Evolutionary conservation across 2,329 filamentous ascomycete species (phyloP).

Genomic region (Sarocladium oryzae): DNA sequence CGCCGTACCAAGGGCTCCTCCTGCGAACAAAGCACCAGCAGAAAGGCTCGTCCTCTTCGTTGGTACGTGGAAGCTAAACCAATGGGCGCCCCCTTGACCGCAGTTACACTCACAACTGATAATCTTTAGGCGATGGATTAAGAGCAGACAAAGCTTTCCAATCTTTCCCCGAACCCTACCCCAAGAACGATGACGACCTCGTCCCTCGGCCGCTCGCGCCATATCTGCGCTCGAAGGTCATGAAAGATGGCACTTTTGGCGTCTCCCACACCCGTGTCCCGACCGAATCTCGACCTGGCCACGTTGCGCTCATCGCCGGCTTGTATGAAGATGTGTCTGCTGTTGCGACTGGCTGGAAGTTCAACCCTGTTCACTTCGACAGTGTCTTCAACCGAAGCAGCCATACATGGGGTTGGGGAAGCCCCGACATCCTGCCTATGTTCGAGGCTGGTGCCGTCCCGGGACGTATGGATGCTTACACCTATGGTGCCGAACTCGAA

Average conservation of each 20-base stretch:
- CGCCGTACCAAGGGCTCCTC: constrained; percentile 54
- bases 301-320: constrained; percentile 94
- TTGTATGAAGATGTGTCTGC: constrained; percentile 97
- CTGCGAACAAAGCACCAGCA: constrained; percentile 62
- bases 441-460: constrained; percentile 89
- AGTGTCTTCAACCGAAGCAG: constrained; percentile 95
- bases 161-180: constrained; percentile 80
- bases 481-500: constrained; percentile 77
- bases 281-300: constrained; percentile 91
- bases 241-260: constrained; percentile 89
- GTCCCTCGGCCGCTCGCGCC: constrained; percentile 76
- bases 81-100: neutral
- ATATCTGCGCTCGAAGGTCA: constrained; percentile 81
- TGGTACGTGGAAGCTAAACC: constrained; percentile 43
- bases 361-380: constrained; percentile 97
- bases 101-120: constrained; percentile 9
- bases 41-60: constrained; percentile 90
- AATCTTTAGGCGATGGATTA: constrained; percentile 69
- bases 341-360: constrained; percentile 95
- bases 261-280: constrained; percentile 96
- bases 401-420: constrained; percentile 99
- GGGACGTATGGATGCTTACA: constrained; percentile 80
- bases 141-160: constrained; percentile 98
- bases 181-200: constrained; percentile 57
- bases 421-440: constrained; percentile 95